Base-by-base conservation (phyloP, 2,329 filamentous ascomycete genomes). In the Clarireedia homoeocarpa region DNA sequence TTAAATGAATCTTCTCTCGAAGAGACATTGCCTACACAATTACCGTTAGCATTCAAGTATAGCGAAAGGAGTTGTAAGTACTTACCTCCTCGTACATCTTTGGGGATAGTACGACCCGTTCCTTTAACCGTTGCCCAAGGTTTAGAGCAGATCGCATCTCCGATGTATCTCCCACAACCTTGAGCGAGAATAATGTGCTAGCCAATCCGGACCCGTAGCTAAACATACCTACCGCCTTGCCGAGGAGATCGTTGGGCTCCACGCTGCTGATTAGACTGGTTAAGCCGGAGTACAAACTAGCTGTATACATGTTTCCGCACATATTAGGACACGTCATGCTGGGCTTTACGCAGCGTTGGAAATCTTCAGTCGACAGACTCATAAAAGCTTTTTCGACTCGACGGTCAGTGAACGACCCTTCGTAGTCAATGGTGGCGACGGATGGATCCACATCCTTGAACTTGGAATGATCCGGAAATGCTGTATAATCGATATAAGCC, bases 281-380 rank as follows among this genome's bases (percentile, higher is more conserved):
- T 23, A 52, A 39, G n/a, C 36, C 42, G 6, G 24, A 45, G 15
- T 52, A 52, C 6, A 52, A 6, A 24, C 39, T 52, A 5, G 36
- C 26, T 5, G 50, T 52, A 26, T 44, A 52, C 50, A 52, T 52
- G 7, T 52, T 52, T 3, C 50, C 50, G 39, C 50, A 52, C 44
- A 52, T 44, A 52, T 36, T 44, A 14, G 50, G 26, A 2, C 23
- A 36, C 14, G 14, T 26, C 27, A 52, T 52, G 7, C 50, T 44
- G 2, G 39, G 26, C 26, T 36, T 14, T 6, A 52, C 50, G 5
- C 50, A 17, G 6, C n/a, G 12, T n/a, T 34, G 26, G 39, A 44
- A 52, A 17, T 52, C 10, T 6, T 17, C 6, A 9, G 42, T 23
- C n/a, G 50, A 44, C 14, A 52, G 23, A 14, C n/a, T 17, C 4